Conservation (phyloP, 2,329 filamentous ascomycete species). For the Curvularia verruculosa region DNA sequence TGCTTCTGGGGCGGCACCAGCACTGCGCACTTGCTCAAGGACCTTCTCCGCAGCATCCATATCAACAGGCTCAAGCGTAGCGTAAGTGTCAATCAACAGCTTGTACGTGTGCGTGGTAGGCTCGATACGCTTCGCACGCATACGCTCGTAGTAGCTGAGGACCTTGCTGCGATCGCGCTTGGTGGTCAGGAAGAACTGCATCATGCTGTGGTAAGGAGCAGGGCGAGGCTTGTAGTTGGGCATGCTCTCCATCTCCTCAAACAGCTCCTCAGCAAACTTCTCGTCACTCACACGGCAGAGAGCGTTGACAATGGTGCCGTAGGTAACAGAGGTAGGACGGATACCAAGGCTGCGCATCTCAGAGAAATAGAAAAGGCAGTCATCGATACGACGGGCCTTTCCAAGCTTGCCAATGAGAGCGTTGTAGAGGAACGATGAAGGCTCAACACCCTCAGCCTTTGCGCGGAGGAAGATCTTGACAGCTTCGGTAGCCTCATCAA, state of each 20-base stretch:
- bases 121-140: slow-evolving; percentile 83
- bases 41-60: slow-evolving; percentile 87
- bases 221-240: slow-evolving; percentile 98
- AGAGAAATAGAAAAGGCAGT: slow-evolving; percentile 96
- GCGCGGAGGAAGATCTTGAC: slow-evolving; percentile 97
- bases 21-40: slow-evolving; percentile 75
- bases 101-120: slow-evolving; percentile 98
- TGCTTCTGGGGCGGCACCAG: slow-evolving; percentile 80
- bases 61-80: slow-evolving; percentile 88
- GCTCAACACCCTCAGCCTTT: slow-evolving; percentile 90
- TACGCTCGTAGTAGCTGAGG: slow-evolving; percentile 90
- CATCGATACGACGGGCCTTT: slow-evolving; percentile 96
- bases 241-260: slow-evolving; percentile 99
- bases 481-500: slow-evolving; percentile 95
- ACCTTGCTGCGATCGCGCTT: slow-evolving; percentile 97
- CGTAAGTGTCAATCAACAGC: slow-evolving; percentile 92
- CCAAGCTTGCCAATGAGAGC: slow-evolving; percentile 97
- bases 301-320: slow-evolving; percentile 97
- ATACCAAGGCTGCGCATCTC: slow-evolving; percentile 95
- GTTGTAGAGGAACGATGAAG: slow-evolving; percentile 97
- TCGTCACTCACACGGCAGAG: slow-evolving; percentile 96
- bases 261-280: slow-evolving; percentile 95
- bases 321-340: slow-evolving; percentile 95
- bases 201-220: slow-evolving; percentile 98
- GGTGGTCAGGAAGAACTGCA: slow-evolving; percentile 98